Percentiles rank a stretch among this genome's conserved stretches.
phyloP scores from a whole-genome alignment of 495 filamentous ascomycete species.

The Xylaria palmicola region DNA sequence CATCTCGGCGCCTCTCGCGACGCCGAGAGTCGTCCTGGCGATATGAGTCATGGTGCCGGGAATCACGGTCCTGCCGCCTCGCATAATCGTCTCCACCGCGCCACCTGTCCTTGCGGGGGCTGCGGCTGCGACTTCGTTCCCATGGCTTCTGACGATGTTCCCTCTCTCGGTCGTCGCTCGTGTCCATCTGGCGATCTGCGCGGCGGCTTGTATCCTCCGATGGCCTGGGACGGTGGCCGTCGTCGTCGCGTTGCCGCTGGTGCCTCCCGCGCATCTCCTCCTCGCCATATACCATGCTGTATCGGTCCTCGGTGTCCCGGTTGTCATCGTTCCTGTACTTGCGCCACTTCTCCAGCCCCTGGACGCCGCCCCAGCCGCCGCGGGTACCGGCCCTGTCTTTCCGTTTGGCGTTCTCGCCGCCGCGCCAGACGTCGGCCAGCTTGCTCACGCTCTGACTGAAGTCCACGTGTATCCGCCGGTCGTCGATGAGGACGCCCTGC shows the following conservation, averaged over 20 bases:
- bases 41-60: conserved; percentile 15
- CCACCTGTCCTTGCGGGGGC: conserved; percentile 33
- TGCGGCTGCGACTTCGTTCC: conserved; percentile 36
- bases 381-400: conserved; percentile 81
- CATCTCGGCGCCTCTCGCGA: conserved; percentile 25
- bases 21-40: conserved; percentile 26
- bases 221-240: background rate
- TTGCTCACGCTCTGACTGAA: conserved; percentile 96
- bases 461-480: conserved; percentile 96
- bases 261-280: conserved; percentile 57
- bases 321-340: conserved; percentile 79
- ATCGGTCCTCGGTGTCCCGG: conserved; percentile 47
- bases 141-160: conserved; percentile 13
- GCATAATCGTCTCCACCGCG: conserved; percentile 18
- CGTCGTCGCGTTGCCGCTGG: conserved; percentile 27
- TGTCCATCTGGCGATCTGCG: conserved; percentile 5
- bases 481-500: conserved; percentile 94
- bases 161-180: conserved; percentile 18
- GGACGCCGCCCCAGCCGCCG: conserved; percentile 92
- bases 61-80: conserved; percentile 16
- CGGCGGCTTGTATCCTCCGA: background rate
- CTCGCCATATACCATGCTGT: conserved; percentile 83
- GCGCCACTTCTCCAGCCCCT: conserved; percentile 79
- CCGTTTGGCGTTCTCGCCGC: conserved; percentile 81
- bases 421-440: conserved; percentile 87